A percentile compares a stretch with the other conserved stretches of the same genome.
Conservation (phyloP, 768 basidiomycete genomes). For the Vararia minispora region DNA sequence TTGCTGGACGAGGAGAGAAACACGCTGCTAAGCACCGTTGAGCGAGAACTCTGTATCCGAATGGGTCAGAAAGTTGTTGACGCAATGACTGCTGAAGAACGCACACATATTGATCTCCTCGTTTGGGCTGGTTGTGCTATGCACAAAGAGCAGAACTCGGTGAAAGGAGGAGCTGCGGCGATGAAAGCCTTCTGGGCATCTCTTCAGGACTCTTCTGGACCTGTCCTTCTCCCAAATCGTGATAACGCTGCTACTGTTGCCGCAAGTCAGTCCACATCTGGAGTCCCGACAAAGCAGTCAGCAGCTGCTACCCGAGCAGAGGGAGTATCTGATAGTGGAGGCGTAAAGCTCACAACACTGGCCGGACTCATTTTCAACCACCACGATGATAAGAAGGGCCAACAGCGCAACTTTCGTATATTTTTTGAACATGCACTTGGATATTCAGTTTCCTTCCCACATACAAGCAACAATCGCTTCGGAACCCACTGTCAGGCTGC, state of each 20-base stretch:
- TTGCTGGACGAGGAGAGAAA: neutral
- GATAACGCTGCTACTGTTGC: constrained; percentile 7
- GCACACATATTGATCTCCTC: constrained; percentile 1
- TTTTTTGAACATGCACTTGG: neutral
- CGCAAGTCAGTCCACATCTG: neutral
- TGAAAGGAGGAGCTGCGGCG: constrained; percentile 7
- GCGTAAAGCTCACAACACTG: neutral
- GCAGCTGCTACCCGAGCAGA: no score
- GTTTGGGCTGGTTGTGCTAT: constrained; percentile 7
- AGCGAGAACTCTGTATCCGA: neutral
- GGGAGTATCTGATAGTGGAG: neutral
- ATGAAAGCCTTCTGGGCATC: constrained; percentile 8
- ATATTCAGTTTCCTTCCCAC: constrained; percentile 12
- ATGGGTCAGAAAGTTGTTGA: neutral
- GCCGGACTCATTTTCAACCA: neutral
- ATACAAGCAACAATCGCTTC: constrained; percentile 17
- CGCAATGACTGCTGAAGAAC: neutral
- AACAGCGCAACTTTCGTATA: neutral
- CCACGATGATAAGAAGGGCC: constrained; percentile 3
- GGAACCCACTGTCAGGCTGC: constrained; percentile 13
- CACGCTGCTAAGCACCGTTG: neutral
- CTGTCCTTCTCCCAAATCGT: constrained; percentile 7
- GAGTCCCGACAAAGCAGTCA: neutral
- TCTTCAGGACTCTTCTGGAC: neutral
- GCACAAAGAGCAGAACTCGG: constrained; percentile 12